Base-by-base conservation (phyloP, 208 protist genomes). In the Trypanosoma boissoni region DNA sequence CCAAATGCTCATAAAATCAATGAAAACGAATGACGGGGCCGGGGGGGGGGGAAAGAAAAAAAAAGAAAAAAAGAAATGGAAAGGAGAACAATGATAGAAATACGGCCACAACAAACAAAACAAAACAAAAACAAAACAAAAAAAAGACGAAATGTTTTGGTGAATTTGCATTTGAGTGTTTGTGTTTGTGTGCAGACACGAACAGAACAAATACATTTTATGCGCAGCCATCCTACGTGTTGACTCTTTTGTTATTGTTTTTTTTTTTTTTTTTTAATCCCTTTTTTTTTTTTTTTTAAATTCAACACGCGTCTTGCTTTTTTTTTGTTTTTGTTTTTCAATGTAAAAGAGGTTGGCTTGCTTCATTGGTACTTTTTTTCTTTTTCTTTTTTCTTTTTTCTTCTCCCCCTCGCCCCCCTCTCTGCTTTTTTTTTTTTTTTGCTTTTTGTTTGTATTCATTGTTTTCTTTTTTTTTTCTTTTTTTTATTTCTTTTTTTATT, bases 371-470 rank as follows among this genome's bases (percentile, higher is more conserved):
- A 12, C 28, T 51, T 29, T 51, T 23, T 29, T 29, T 27, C 28
- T n/a, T 51, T 51, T 4, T 51, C 21, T n/a, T 51, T 51, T n/a
- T 27, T 51, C 14, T 51, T 51, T 9, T 51, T 23, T 6, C 24
- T n/a, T 21, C 24, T 58, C 7, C 36, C 29, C 24, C 2, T 41
- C 29, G 18, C 29, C 39, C 32, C 21, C 55, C 52, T 62, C 52
- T 68, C 52, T 36, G 44, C 54, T 34, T 18, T 58, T 26, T 57
- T 59, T 46, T 34, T 28, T 16, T 26, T 24, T 14, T 59, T 54
- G 1, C 26, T 44, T 3, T 16, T 34, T 44, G 43, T 34, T 44
- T 65, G 37, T 51, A 57, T 74, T 60, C 12, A 68, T 48, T 57
- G 26, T 29, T 51, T 48, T 23, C 39, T 29, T 24, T 59, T 29